A percentile compares a stretch with the other conserved stretches of the same genome.
phyloP scores from a whole-genome alignment of 2,329 filamentous ascomycete genomes.

The Daldinia sp. region DNA sequence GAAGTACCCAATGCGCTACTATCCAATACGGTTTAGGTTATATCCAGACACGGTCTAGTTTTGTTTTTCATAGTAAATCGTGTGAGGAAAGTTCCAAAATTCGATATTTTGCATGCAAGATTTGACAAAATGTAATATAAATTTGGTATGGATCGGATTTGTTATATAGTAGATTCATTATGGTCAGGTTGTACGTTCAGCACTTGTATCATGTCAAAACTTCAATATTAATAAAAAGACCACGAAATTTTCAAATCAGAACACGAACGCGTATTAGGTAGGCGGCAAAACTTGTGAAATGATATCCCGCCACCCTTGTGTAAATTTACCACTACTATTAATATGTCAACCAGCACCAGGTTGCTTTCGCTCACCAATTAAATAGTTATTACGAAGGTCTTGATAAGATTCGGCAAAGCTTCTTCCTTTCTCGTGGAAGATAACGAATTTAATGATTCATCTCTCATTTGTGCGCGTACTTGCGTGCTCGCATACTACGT shows the following conservation, averaged over 20 bases:
- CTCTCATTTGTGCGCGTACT: not conserved
- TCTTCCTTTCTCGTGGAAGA: not conserved
- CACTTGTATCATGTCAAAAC: not conserved
- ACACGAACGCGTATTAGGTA: slow-evolving; percentile 6
- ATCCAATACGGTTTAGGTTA: no score
- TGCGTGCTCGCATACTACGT: not conserved
- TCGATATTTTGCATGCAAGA: no score
- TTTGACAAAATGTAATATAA: no score
- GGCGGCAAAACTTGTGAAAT: slow-evolving; percentile 3
- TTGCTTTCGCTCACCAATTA: not conserved
- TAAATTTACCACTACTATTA: not conserved
- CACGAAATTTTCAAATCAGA: not conserved
- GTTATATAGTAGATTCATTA: no score
- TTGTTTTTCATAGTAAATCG: no score
- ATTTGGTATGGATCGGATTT: no score
- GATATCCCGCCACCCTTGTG: not conserved
- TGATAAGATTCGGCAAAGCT: not conserved
- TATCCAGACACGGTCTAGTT: no score
- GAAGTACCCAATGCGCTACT: no score
- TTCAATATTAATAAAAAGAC: not conserved
- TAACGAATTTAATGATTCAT: not conserved
- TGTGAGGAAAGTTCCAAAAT: no score
- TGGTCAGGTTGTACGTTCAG: no score
- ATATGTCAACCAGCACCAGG: not conserved
- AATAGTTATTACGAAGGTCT: not conserved